phyloP scores from a whole-genome alignment of 2,329 filamentous ascomycete species.

The Tolypocladium tropicale region DNA sequence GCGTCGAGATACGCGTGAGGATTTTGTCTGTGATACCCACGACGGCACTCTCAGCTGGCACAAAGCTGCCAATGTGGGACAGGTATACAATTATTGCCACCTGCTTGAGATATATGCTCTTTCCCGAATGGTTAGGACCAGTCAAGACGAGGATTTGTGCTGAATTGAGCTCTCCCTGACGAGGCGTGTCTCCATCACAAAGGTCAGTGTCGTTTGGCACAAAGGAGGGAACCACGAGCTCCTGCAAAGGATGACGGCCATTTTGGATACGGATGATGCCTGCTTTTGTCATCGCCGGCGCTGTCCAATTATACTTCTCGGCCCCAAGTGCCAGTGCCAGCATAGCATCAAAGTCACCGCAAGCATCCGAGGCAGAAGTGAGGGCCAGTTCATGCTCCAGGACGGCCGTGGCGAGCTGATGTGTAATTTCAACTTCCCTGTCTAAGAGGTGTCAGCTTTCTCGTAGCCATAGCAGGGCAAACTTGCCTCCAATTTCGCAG shows the following conservation, averaged over 20 bases:
- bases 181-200: conserved; percentile 41
- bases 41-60: conserved; percentile 65
- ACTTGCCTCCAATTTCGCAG: conserved; percentile 66
- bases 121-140: conserved; percentile 92
- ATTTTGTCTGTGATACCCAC: conserved; percentile 92
- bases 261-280: conserved; percentile 64
- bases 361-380: conserved; percentile 60
- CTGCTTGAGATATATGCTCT: conserved; percentile 93
- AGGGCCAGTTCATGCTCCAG: conserved; percentile 60
- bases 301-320: conserved; percentile 57
- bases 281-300: conserved; percentile 57
- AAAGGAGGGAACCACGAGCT: conserved; percentile 69
- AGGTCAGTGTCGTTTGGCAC: conserved; percentile 75
- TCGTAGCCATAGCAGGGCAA: too few species aligned
- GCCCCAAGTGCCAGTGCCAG: conserved; percentile 73
- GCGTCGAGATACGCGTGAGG: conserved; percentile 71
- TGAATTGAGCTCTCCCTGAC: background rate
- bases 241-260: conserved; percentile 83
- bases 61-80: conserved; percentile 85
- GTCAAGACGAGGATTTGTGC: conserved; percentile 68
- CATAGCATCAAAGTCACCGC: conserved; percentile 79
- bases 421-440: conserved; percentile 79
- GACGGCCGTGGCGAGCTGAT: conserved; percentile 61
- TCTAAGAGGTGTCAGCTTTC: conserved; percentile 38
- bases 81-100: conserved; percentile 84